Percentiles rank a stretch among this genome's conserved stretches.
Conservation (phyloP, 1,284 basidiomycete species). For the Phlebopus sp. region DNA sequence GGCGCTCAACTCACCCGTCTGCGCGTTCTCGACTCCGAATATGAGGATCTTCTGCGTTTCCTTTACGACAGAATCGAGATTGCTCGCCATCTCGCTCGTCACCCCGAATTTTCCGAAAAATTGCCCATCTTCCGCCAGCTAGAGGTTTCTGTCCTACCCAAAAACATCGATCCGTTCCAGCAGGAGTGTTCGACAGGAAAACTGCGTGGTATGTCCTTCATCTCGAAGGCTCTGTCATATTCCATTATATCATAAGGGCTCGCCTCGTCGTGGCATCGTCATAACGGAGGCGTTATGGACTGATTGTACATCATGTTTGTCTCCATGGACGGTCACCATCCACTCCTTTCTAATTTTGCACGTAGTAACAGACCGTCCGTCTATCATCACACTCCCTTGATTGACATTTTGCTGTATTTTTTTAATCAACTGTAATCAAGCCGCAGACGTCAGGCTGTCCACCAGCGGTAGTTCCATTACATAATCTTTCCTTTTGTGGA, state of each 20-base stretch:
- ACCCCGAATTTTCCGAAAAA: neutral
- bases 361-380: neutral
- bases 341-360: neutral
- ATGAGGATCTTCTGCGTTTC: constrained; percentile 2
- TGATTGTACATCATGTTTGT: too few relatives aligned
- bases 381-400: too few relatives aligned
- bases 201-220: neutral
- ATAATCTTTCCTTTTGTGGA: constrained; percentile 14
- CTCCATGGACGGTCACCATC: neutral
- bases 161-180: neutral
- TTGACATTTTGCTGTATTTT: too few relatives aligned
- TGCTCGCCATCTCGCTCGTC: neutral
- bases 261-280: too few relatives aligned
- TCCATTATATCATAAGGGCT: neutral
- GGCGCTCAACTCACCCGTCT: constrained; percentile 1
- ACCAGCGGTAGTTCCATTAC: constrained; percentile 3
- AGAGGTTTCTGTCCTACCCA: neutral
- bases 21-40: neutral
- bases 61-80: constrained; percentile 1
- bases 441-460: too few relatives aligned
- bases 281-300: too few relatives aligned
- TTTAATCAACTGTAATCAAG: too few relatives aligned
- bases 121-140: neutral
- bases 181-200: neutral
- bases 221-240: neutral